phyloP scores from a whole-genome alignment of 2,329 filamentous ascomycete species.

The Fusarium sp. region DNA sequence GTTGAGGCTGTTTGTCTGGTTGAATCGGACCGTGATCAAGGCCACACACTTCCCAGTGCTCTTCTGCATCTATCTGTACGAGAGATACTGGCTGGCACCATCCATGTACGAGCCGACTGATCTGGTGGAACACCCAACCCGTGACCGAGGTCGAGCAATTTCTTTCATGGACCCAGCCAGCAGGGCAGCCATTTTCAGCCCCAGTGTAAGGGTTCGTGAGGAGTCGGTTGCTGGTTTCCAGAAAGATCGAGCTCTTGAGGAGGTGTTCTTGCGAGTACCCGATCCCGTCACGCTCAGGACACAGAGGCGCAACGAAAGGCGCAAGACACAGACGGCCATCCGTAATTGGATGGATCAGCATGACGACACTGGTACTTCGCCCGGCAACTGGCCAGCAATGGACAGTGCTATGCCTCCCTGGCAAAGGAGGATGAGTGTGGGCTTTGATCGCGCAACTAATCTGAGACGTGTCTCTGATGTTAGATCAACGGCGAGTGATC shows the following conservation, averaged over 20 bases:
- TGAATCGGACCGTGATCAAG: slow-evolving; percentile 94
- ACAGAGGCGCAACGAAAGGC: slow-evolving; percentile 71
- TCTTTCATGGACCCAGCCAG: slow-evolving; percentile 69
- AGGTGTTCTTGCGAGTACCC: slow-evolving; percentile 85
- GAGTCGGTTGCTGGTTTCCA: slow-evolving; percentile 90
- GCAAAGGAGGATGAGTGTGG: slow-evolving; percentile 66
- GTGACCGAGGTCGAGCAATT: slow-evolving; percentile 61
- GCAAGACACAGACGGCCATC: slow-evolving; percentile 84
- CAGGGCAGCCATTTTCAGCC: slow-evolving; percentile 77
- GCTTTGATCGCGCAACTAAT: slow-evolving; percentile 60
- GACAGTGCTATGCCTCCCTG: slow-evolving; percentile 60
- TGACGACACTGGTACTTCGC: slow-evolving; percentile 61
- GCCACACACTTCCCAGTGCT: slow-evolving; percentile 88
- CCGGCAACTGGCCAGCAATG: slow-evolving; percentile 62
- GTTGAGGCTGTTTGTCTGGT: slow-evolving; percentile 81
- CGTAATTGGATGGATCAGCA: slow-evolving; percentile 89
- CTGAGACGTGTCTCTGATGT: slow-evolving; percentile 66
- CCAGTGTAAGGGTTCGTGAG: slow-evolving; percentile 78
- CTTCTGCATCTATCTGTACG: slow-evolving; percentile 88
- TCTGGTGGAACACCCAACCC: slow-evolving; percentile 78
- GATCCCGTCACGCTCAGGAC: slow-evolving; percentile 71
- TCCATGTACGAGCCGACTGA: slow-evolving; percentile 86
- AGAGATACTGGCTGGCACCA: slow-evolving; percentile 80
- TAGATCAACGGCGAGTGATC: slow-evolving; percentile 72
- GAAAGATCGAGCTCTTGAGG: slow-evolving; percentile 89